Percentiles rank a stretch among this genome's conserved stretches.
These are phyloP conservation scores for Coemansia sp. DNA, from an alignment of 192 early-diverging fungal genomes.

Conservation along the genomic window DNA sequence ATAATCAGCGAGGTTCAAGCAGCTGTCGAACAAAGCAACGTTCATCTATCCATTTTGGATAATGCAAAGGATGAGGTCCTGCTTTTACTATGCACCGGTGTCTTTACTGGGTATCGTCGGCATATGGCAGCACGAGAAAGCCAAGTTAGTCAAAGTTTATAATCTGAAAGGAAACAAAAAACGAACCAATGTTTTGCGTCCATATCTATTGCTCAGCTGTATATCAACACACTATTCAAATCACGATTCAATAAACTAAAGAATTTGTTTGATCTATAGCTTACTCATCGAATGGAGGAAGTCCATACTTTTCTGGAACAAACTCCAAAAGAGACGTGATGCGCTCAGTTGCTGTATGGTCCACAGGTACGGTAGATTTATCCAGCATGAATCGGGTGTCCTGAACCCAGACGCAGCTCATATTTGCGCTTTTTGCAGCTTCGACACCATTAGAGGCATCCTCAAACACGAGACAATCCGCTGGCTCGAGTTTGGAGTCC, in stretches of 20 bases:
- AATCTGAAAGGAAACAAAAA: neutral
- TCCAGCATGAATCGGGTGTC: constrained; percentile 64
- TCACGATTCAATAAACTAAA: too few species aligned
- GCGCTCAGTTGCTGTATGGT: constrained; percentile 60
- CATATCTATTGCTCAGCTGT: too few species aligned
- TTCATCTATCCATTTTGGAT: constrained; percentile 40
- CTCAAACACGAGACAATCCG: constrained; percentile 90
- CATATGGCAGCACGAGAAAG: constrained; percentile 11
- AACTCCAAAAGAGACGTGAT: constrained; percentile 68
- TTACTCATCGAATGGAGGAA: constrained; percentile 55
- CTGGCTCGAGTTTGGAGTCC: constrained; percentile 49
- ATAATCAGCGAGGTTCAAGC: constrained; percentile 23
- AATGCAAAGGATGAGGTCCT: constrained; percentile 48
- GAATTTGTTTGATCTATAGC: neutral
- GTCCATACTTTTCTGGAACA: constrained; percentile 64
- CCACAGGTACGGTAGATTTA: constrained; percentile 34
- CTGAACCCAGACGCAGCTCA: constrained; percentile 89
- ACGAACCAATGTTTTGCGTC: too few species aligned
- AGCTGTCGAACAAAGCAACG: constrained; percentile 26
- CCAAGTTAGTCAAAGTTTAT: neutral
- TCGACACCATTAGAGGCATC: constrained; percentile 81
- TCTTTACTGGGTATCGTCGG: constrained; percentile 34
- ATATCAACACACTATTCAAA: too few species aligned
- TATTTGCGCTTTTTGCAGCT: constrained; percentile 78
- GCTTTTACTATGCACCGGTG: constrained; percentile 46